Percentiles rank a stretch among this genome's conserved stretches.
Evolutionary conservation across 2,329 filamentous ascomycete species (phyloP).

Genomic region (Colletotrichum limetticola): DNA sequence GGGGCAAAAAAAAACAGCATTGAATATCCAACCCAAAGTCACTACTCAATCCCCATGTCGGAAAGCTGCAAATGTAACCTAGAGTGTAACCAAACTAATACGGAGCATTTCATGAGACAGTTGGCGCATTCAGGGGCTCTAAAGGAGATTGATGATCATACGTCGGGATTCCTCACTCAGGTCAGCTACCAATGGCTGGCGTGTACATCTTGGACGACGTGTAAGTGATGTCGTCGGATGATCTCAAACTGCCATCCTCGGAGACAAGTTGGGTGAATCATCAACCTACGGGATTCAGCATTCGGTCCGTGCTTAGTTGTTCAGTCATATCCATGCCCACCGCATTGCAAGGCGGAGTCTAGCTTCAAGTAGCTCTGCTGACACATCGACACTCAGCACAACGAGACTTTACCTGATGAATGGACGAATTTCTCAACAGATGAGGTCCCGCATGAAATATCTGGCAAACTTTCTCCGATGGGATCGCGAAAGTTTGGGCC

Average conservation of each 20-base stretch:
- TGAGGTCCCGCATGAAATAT: no score
- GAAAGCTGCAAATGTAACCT: no score
- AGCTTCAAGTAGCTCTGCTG: not conserved
- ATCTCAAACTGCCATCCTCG: not conserved
- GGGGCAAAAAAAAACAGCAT: no score
- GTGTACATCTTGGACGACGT: not conserved
- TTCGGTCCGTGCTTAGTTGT: not conserved
- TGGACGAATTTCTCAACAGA: no score
- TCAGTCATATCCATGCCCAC: not conserved
- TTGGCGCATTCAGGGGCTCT: no score
- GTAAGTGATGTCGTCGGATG: not conserved
- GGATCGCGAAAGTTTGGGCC: not conserved
- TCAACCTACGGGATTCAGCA: not conserved
- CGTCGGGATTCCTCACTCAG: no score
- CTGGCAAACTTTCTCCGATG: not conserved
- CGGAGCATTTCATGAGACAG: no score
- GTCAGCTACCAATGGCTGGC: not conserved
- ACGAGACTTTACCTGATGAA: not conserved
- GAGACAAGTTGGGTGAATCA: not conserved
- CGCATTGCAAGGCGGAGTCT: not conserved
- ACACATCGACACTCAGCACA: not conserved
- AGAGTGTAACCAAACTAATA: no score
- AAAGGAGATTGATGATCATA: no score
- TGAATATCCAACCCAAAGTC: no score
- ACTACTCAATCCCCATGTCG: no score